These are phyloP conservation scores for Tolypocladium sp. DNA, from an alignment of 2,329 filamentous ascomycete genomes.

Conservation along the genomic window DNA sequence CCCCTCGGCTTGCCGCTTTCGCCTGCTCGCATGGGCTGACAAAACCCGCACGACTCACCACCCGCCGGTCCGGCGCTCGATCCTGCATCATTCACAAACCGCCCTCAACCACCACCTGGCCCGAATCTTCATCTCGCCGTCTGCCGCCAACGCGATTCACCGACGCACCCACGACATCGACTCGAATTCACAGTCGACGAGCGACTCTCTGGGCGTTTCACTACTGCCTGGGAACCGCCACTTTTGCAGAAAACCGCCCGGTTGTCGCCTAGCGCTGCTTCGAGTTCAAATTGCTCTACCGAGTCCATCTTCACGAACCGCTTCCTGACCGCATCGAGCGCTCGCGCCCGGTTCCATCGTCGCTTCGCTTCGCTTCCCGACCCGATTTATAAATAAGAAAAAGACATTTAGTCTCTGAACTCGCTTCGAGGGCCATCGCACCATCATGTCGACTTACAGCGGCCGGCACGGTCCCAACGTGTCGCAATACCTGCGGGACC, in stretches of 20 bases:
- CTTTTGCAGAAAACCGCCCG: not conserved
- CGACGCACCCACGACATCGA: not conserved
- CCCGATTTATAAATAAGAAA: not conserved
- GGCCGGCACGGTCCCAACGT: conserved; percentile 77
- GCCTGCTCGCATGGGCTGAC: not conserved
- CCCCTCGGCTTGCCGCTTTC: conserved; percentile 2
- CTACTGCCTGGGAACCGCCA: not conserved
- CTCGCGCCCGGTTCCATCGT: not conserved
- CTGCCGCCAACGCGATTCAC: not conserved
- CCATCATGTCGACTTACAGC: conserved; percentile 61
- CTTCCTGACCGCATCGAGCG: not conserved
- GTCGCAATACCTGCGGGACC: conserved; percentile 77
- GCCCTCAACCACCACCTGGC: conserved; percentile 1
- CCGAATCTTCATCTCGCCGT: not conserved
- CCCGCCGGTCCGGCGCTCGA: conserved; percentile 1
- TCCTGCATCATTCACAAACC: conserved; percentile 1
- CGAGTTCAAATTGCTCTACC: not conserved
- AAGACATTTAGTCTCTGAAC: not conserved
- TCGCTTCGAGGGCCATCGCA: not conserved
- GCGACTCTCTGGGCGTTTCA: not conserved
- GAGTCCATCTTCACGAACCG: not conserved
- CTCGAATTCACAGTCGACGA: not conserved
- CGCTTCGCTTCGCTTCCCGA: not conserved
- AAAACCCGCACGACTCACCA: conserved; percentile 5
- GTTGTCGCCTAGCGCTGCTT: not conserved